Evolutionary conservation across 257 asterid genomes (phyloP), one percentile per base, ranked within the genome.

Genomic region (Coffea eugenioides): DNA sequence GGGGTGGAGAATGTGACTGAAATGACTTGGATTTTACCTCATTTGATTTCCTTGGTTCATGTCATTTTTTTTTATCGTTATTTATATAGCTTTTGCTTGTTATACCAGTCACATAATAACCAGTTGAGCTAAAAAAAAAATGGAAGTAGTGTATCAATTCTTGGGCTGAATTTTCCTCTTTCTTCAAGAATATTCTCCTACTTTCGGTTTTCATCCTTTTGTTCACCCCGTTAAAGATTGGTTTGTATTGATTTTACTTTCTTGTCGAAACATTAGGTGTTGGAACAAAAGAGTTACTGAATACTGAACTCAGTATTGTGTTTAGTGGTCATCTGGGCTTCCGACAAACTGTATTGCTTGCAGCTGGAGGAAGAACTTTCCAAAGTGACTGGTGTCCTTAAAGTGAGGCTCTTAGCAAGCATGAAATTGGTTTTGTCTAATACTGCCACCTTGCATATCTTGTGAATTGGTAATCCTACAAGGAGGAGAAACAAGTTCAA

Each of bases 1-100:
- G 80, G 82, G 85, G 73, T 46, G 52, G 71, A 76, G 64, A 82
- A 84, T 80, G 82, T 84, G 88, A 88, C 79, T 73, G 87, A 80
- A 76, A 73, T 66, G 82, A 86, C 86, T 70, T 52, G 77, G 76
- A 75, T 82, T 77, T 85, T 77, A 54, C 83, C 77, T 82, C 81
- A 78, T 83, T 81, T 75, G 49, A 61, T 71, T 76, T 86, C 82
- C 82, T 79, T 75, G 83, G 78, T 57, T 54, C 75, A 11, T 68
- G 59, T 78, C 70, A 74, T 77, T 77, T 61, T 31, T 31, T 31
- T 75, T 67, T n/a, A 67, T 48, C 45, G 57, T 75, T 72, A 69
- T 75, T 78, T 71, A 75, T 83, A 75, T 59, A 69, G 64, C 27
- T 27, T 75, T 78, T 69, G 59, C 76, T 56, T 62, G 4, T 71